Conservation (phyloP, 2,329 filamentous ascomycete species). For the Escovopsis sp. region DNA sequence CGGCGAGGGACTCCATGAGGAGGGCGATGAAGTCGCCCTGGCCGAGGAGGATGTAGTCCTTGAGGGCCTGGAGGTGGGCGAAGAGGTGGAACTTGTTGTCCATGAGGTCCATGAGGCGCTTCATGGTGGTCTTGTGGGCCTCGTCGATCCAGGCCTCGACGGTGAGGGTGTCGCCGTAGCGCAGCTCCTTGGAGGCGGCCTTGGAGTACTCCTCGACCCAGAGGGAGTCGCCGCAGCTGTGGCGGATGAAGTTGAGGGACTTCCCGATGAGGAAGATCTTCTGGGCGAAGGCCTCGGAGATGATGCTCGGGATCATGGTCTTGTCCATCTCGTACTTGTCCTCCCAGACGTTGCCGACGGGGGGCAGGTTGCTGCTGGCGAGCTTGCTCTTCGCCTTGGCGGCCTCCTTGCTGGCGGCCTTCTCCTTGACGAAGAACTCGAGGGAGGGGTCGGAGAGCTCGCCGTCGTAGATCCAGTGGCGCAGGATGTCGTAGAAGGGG, state of each 20-base stretch:
- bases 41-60: conserved; percentile 86
- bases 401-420: conserved; percentile 38
- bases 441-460: conserved; percentile 91
- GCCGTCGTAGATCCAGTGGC: conserved; percentile 96
- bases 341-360: conserved; percentile 85
- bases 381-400: conserved; percentile 33
- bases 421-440: conserved; percentile 91
- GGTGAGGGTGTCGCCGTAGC: conserved; percentile 84
- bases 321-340: conserved; percentile 85
- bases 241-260: conserved; percentile 93
- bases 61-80: conserved; percentile 79
- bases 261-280: conserved; percentile 97
- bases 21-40: conserved; percentile 96
- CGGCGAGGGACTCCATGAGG: conserved; percentile 88
- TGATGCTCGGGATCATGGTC: conserved; percentile 82
- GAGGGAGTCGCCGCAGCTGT: conserved; percentile 81
- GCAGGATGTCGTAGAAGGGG: conserved; percentile 92
- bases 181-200: conserved; percentile 76
- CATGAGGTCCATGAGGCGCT: conserved; percentile 85
- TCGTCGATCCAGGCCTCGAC: conserved; percentile 90
- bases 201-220: conserved; percentile 97
- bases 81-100: conserved; percentile 89
- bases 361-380: not conserved
- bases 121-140: conserved; percentile 97
- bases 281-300: conserved; percentile 83